Conservation (phyloP, 2,329 filamentous ascomycete species). For the Tolypocladium capitatum region DNA sequence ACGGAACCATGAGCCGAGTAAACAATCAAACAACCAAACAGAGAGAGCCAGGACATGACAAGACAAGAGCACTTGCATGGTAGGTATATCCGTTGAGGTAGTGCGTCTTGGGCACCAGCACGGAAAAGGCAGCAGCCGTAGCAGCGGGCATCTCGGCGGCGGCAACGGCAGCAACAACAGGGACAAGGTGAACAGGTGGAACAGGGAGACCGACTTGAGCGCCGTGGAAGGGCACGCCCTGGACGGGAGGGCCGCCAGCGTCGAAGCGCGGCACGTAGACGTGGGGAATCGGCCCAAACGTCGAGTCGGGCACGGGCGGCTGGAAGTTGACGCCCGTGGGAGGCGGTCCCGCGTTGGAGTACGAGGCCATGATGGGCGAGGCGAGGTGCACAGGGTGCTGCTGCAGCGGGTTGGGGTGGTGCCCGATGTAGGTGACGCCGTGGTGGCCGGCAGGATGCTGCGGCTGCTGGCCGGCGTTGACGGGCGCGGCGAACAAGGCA, state of each 20-base stretch:
- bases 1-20: neutral
- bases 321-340: conserved; percentile 37
- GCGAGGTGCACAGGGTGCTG: conserved; percentile 8
- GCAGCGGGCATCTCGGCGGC: conserved; percentile 13
- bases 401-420: conserved; percentile 7
- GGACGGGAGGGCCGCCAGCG: conserved; percentile 4
- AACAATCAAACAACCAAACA: neutral
- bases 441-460: conserved; percentile 2
- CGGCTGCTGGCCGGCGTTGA: neutral
- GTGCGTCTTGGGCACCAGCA: conserved; percentile 19
- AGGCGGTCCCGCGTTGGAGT: conserved; percentile 28
- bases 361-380: conserved; percentile 22
- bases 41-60: conserved; percentile 6
- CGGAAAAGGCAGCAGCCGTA: conserved; percentile 13
- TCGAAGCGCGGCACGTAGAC: conserved; percentile 43
- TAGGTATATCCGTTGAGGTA: conserved; percentile 19
- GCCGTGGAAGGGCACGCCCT: conserved; percentile 11
- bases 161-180: neutral
- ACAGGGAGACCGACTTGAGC: conserved; percentile 18
- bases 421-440: conserved; percentile 14
- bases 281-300: conserved; percentile 40
- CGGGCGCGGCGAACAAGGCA: conserved; percentile 1
- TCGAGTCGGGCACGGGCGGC: conserved; percentile 45
- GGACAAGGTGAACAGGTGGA: conserved; percentile 1
- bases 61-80: conserved; percentile 25